Conservation (phyloP, 2,329 filamentous ascomycete species). For the Scedosporium minutisporum region DNA sequence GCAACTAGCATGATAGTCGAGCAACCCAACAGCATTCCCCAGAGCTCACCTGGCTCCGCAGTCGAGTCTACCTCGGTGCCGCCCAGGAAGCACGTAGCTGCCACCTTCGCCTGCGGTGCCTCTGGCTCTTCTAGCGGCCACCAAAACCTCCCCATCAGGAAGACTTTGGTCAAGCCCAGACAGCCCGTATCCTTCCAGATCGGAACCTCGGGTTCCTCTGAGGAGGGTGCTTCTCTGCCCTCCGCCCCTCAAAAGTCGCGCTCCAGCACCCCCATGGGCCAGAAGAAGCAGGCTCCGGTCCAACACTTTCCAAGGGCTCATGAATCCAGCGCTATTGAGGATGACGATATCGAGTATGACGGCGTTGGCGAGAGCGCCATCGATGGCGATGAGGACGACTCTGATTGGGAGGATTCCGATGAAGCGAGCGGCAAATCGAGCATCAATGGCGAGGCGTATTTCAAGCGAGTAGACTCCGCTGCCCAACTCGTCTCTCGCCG, state of each 20-base stretch:
- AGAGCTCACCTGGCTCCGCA: slow-evolving; percentile 20
- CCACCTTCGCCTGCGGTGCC: slow-evolving; percentile 62
- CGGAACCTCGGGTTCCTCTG: slow-evolving; percentile 51
- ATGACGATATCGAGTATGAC: slow-evolving; percentile 54
- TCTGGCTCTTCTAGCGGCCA: slow-evolving; percentile 66
- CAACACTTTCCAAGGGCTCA: slow-evolving; percentile 13
- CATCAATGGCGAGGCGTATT: slow-evolving; percentile 68
- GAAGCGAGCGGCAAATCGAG: slow-evolving; percentile 78
- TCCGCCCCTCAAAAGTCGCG: slow-evolving; percentile 31
- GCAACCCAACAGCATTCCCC: neutral
- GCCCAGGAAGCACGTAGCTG: slow-evolving; percentile 45
- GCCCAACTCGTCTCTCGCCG: slow-evolving; percentile 75
- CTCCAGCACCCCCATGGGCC: slow-evolving; percentile 32
- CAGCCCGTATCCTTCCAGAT: slow-evolving; percentile 37
- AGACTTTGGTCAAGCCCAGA: slow-evolving; percentile 9
- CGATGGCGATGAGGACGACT: slow-evolving; percentile 57
- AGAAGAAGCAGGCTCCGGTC: slow-evolving; percentile 68
- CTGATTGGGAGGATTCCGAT: slow-evolving; percentile 56
- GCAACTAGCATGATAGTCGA: slow-evolving; percentile 25
- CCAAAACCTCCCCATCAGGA: slow-evolving; percentile 31
- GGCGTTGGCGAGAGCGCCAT: slow-evolving; percentile 78
- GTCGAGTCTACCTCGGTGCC: slow-evolving; percentile 52
- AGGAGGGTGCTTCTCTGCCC: slow-evolving; percentile 68
- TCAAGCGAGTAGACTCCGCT: slow-evolving; percentile 84
- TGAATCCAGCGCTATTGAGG: slow-evolving; percentile 35